Base-by-base conservation (phyloP, 208 protist species). In the Crithidia fasciculata region DNA sequence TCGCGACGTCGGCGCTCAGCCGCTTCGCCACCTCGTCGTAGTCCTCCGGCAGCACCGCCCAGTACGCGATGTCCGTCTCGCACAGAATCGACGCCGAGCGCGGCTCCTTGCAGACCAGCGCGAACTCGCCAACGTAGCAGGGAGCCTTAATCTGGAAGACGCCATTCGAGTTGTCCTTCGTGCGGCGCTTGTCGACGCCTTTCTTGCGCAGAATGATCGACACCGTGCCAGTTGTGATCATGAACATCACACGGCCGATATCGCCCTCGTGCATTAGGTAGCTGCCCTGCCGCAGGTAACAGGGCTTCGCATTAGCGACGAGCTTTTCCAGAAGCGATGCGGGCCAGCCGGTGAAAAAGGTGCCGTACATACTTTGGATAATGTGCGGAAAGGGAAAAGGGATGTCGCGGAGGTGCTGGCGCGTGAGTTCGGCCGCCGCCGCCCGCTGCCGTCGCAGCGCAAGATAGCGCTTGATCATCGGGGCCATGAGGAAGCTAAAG, bases 181-280 rank as follows among this genome's bases (percentile, higher is more conserved):
- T 87, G 15, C 92, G 79, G 15, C 85, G 83, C 82, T 96, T 96
- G 55, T 90, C 82, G 13, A 79, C 76, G 45, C 79, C 77, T n/a
- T 85, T 81, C 64, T 94, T 93, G 43, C 78, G 82, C 15, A 95
- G 43, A 45, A 95, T 89, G 55, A 96, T 90, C 6, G 74, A 86
- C 0, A 96, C 78, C 15, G 43, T 74, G 18, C 92, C 92, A 13
- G 64, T 68, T 0, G 92, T 96, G 56, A 96, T 94, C 84, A 96
- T 94, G 58, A 89, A 95, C 92, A 96, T 96, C 18, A 83, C 82
- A 40, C 92, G 89, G 19, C 90, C 88, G n/a, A 93, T 60, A 39
- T 96, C 92, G n/a, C 92, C 92, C 66, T 95, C 92, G 76, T 95
- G 90, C 90, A 96, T 93, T 7, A 96, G 75, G 71, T 89, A 94